These are phyloP conservation scores for Cladosporium sp. DNA, from an alignment of 2,329 filamentous ascomycete genomes.

Conservation along the genomic window DNA sequence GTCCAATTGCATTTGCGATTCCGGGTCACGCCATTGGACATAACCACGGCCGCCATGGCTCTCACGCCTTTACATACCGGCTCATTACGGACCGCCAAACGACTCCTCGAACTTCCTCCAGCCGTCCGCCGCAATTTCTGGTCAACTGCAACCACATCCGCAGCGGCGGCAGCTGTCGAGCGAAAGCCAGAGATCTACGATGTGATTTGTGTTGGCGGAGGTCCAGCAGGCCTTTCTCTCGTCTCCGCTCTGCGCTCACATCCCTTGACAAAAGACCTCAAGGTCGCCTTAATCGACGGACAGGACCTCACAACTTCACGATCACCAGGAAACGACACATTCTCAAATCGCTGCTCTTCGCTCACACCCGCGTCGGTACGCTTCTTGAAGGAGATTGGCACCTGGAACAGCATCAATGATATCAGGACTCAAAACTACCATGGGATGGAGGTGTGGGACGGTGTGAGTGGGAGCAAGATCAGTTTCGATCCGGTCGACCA, in stretches of 20 bases:
- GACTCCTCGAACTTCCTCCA: constrained; percentile 26
- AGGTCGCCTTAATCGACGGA: constrained; percentile 83
- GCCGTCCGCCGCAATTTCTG: constrained; percentile 24
- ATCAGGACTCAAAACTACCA: constrained; percentile 80
- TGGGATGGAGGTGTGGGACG: constrained; percentile 99
- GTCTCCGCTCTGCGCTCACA: constrained; percentile 35
- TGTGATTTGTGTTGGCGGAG: constrained; percentile 86
- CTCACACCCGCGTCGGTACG: constrained; percentile 82
- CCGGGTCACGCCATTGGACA: not conserved
- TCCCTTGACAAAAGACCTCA: constrained; percentile 60
- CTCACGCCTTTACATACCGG: not conserved
- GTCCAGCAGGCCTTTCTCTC: constrained; percentile 77
- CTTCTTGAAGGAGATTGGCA: constrained; percentile 75
- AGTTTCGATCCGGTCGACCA: constrained; percentile 56
- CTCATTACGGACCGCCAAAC: constrained; percentile 14
- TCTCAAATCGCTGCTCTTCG: constrained; percentile 93
- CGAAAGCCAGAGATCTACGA: constrained; percentile 73
- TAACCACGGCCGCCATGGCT: not conserved
- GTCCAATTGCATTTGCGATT: not conserved
- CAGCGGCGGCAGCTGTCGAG: constrained; percentile 1
- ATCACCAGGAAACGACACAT: constrained; percentile 65
- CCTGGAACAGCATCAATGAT: constrained; percentile 71
- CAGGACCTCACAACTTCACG: constrained; percentile 72
- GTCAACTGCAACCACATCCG: constrained; percentile 16
- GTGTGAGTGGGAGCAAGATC: constrained; percentile 79